A percentile compares a stretch with the other conserved stretches of the same genome.
Evolutionary conservation across 352 stramenopile genomes (phyloP).

Genomic region (Globisporangium irregulare): DNA sequence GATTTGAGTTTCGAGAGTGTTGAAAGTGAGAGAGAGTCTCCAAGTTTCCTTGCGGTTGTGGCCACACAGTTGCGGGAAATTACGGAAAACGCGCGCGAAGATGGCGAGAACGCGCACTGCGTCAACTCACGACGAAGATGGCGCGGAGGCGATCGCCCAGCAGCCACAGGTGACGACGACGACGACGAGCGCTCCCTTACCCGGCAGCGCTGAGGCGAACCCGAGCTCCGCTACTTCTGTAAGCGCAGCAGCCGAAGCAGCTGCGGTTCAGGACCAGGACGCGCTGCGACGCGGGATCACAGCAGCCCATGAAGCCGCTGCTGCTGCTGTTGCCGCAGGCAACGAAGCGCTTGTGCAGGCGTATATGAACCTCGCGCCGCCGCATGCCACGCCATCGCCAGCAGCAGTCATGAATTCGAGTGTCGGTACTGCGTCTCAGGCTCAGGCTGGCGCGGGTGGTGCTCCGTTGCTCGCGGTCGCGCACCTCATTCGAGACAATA

Average conservation of each 20-base stretch:
- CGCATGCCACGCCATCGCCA: background rate
- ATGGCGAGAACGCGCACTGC: constrained; percentile 13
- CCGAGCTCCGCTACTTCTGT: background rate
- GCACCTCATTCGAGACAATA: constrained; percentile 11
- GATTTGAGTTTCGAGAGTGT: background rate
- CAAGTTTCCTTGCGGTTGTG: constrained; percentile 15
- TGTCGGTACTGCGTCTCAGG: background rate
- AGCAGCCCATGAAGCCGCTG: constrained; percentile 11
- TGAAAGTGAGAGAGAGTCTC: background rate
- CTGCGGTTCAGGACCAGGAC: constrained; percentile 1
- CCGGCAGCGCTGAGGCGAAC: background rate
- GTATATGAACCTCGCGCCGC: constrained; percentile 18
- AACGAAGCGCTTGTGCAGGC: constrained; percentile 20
- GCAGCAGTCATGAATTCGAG: background rate
- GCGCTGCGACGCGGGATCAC: constrained; percentile 8
- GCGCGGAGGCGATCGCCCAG: background rate
- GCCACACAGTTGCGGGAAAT: constrained; percentile 14
- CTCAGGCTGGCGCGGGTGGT: background rate
- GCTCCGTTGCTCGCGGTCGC: constrained; percentile 1
- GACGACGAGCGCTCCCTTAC: background rate
- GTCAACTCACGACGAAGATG: constrained; percentile 3
- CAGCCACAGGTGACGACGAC: background rate
- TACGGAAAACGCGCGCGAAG: constrained; percentile 12
- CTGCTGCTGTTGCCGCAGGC: constrained; percentile 5
- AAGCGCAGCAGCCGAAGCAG: background rate